Conservation (phyloP, 148 eudicot genomes). For the Rhododendron williamsianum region DNA sequence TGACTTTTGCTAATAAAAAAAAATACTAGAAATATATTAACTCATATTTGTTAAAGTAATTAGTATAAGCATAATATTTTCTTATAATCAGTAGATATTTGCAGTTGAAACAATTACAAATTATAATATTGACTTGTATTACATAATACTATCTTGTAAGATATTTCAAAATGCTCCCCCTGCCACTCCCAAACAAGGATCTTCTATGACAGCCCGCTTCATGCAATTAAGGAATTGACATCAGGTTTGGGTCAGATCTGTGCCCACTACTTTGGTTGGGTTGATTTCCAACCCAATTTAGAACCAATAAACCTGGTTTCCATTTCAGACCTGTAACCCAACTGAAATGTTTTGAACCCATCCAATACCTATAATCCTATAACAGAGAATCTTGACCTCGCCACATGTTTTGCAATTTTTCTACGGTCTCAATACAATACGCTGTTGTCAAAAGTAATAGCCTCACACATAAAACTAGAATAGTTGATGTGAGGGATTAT, state of each 20-base stretch:
- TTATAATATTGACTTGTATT: neutral
- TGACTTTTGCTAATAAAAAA: too few relatives aligned
- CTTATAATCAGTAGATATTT: neutral
- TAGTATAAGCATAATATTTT: neutral
- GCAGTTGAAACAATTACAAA: neutral
- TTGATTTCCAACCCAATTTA: neutral
- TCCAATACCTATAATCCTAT: neutral
- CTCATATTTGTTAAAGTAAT: neutral
- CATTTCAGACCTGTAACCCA: neutral
- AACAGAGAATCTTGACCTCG: neutral
- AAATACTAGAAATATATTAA: neutral
- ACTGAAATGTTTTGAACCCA: neutral
- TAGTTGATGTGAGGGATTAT: neutral
- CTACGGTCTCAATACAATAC: neutral
- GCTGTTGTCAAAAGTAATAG: neutral
- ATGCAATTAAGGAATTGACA: neutral
- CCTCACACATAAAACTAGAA: neutral
- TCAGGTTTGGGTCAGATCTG: neutral
- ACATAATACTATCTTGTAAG: too few relatives aligned
- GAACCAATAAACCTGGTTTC: neutral
- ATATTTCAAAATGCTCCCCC: neutral
- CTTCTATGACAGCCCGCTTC: neutral
- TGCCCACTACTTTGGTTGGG: neutral
- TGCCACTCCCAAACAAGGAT: neutral
- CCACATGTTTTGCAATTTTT: neutral